Base-by-base conservation (phyloP, 2,329 filamentous ascomycete species). In the Colletotrichum simmondsii region DNA sequence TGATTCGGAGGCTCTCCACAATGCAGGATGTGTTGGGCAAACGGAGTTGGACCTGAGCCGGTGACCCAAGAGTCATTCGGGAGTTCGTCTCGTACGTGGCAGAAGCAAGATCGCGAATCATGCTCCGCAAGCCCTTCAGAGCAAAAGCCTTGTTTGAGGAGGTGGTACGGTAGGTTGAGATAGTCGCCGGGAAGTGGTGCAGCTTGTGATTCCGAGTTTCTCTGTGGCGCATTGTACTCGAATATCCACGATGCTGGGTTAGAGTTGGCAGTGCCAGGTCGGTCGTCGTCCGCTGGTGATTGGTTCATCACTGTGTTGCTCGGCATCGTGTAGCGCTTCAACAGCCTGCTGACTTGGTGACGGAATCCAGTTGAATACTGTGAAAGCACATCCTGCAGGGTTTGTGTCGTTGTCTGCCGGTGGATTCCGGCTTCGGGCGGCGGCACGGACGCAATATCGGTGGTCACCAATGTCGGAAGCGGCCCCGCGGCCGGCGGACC, bases 181-280 rank as follows among this genome's bases (percentile, higher is more conserved):
- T 88, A 87, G 74, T 90, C 87, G 24, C 88, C 87, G 0, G 88
- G 86, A 5, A 90, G 76, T 5, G 84, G 81, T 6, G 74, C 68
- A 16, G 77, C 77, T 28, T 73, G 73, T 6, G 67, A 70, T 24
- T 71, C 60, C 16, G 71, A 72, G 14, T 46, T 67, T 19, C 66
- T 46, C 12, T 64, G 71, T 1, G 80, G 79, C 4, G 79, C 77
- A 16, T 79, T 76, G 0, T 75, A 72, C 22, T 83, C 81, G 60
- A 78, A 76, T 16, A 78, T 72, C 81, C 79, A 82, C 10, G 75
- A 76, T n/a, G 66, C 72, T 49, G 74, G 65, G 26, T 62, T 72
- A 4, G 73, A 72, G 22, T 69, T 70, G 60, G 68, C 66, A 16
- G 68, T 72, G 54, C 58, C 64, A 57, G 71, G 68, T 19, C 64